Percentiles rank a stretch among this genome's conserved stretches.
These are phyloP conservation scores for Lactuca sativa DNA, from an alignment of 129 eudicot genomes.

Conservation along the genomic window DNA sequence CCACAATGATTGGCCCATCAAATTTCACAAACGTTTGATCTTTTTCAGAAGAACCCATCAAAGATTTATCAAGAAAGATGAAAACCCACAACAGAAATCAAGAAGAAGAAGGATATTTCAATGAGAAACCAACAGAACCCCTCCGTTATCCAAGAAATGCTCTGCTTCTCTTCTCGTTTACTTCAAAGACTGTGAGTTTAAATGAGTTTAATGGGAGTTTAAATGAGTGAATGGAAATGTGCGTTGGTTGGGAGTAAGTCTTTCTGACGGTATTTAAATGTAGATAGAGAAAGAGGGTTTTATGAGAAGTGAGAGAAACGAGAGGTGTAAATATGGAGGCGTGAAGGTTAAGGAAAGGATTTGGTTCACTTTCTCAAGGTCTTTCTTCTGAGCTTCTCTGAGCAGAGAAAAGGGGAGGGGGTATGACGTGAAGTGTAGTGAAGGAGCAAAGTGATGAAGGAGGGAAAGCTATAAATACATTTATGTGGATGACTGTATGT, in stretches of 20 bases:
- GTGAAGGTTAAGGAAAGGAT: constrained; percentile 47
- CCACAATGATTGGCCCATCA: not conserved
- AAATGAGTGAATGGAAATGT: constrained; percentile 21
- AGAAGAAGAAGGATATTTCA: not conserved
- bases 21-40: constrained; percentile 7
- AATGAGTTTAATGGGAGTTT: constrained; percentile 13
- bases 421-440: constrained; percentile 21
- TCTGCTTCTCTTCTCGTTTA: constrained; percentile 16
- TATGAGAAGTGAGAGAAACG: not conserved
- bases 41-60: constrained; percentile 39
- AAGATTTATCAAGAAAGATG: not conserved
- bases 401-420: not conserved
- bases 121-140: not conserved
- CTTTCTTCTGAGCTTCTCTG: constrained; percentile 17
- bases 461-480: constrained; percentile 42
- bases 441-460: constrained; percentile 30
- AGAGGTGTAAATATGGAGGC: not conserved
- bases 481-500: constrained; percentile 18
- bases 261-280: not conserved
- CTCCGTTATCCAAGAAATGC: not conserved
- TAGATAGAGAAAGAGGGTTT: not conserved
- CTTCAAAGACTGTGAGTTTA: constrained; percentile 31
- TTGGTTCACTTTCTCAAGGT: constrained; percentile 44
- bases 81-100: not conserved
- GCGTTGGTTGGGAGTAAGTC: not conserved